Evolutionary conservation across 2,329 filamentous ascomycete species (phyloP), one percentile per base, ranked within the genome.

Genomic region (Cadophora malorum): DNA sequence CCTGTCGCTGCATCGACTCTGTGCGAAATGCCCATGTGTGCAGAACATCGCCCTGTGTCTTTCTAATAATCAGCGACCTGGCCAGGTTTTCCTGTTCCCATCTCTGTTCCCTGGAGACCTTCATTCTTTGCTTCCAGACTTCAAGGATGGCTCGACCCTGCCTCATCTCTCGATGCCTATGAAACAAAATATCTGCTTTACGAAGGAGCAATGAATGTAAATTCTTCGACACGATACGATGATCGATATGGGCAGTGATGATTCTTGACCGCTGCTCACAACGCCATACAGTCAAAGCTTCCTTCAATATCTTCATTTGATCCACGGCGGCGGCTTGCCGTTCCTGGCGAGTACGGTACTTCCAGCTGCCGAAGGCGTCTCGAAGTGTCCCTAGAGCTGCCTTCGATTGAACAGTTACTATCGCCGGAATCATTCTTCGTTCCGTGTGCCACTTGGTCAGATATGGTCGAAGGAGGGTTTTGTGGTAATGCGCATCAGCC

Each of bases 221-320:
- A 7, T 80, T 78, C 73, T 90, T 83, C 35, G 85, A 78, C 52
- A 86, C 79, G 50, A 89, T 71, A 3, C 88, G 83, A 70, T 86
- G 83, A 70, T 89, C 81, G 59, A 89, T 85, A 16, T 82, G 83
- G 23, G 81, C 79, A 60, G 78, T 79, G 1, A 90, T 77, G 19
- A 83, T 82, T 71, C 83, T 80, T 69, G 81, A 83, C 21, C 88
- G 85, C 19, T 89, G 80, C 19, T 80, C 79, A 72, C 90, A 86
- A 70, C 90, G 90, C 89, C 88, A 91, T 12, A 80, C 79, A 1
- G 83, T 88, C 80, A 85, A 88, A 3, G 85, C 81, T 74, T 87
- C 87, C 61, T 83, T 83, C 61, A 88, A 74, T 33, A 89, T 76
- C 56, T 86, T 83, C 71, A 80, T 76, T 12, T 79, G 82, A 74